phyloP scores from a whole-genome alignment of 169 alveolate species.

The Neospora caninum region DNA sequence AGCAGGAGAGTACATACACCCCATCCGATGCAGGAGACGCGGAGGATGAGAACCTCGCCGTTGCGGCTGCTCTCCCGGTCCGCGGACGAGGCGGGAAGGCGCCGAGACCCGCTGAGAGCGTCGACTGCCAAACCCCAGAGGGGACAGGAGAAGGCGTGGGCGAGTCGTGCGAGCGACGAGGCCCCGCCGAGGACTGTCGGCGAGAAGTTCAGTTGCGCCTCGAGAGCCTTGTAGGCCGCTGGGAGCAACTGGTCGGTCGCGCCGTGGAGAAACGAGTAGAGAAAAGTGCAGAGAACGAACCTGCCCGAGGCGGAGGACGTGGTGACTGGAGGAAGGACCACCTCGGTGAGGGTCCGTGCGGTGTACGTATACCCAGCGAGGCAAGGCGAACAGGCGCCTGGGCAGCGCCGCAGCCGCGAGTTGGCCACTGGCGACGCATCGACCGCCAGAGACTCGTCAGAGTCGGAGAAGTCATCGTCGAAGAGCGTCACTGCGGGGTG shows the following conservation, averaged over 20 bases:
- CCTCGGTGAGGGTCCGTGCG: neutral
- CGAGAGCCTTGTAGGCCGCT: slow-evolving; percentile 87
- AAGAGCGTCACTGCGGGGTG: neutral
- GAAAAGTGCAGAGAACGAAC: slow-evolving; percentile 8
- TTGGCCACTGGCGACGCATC: too few species aligned
- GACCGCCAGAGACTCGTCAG: neutral
- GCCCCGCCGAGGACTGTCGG: slow-evolving; percentile 81
- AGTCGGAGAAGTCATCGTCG: neutral
- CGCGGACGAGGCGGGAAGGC: neutral
- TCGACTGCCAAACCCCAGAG: slow-evolving; percentile 89
- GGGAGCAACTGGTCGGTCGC: slow-evolving; percentile 81
- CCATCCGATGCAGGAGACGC: slow-evolving; percentile 78
- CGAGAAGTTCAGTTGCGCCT: slow-evolving; percentile 79
- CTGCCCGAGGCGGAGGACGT: neutral
- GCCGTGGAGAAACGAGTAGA: slow-evolving; percentile 36
- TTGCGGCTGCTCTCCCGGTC: neutral
- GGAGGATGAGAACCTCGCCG: slow-evolving; percentile 65
- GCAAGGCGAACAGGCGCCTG: neutral
- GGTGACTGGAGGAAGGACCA: neutral
- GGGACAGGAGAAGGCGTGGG: slow-evolving; percentile 83
- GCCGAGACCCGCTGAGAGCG: neutral
- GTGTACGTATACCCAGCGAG: neutral
- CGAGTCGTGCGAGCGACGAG: slow-evolving; percentile 78
- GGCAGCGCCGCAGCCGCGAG: neutral
- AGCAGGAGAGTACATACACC: slow-evolving; percentile 81